Evolutionary conservation across 345 rosid genomes (phyloP), one percentile per base, ranked within the genome.

Genomic region (Clausena lansium): DNA sequence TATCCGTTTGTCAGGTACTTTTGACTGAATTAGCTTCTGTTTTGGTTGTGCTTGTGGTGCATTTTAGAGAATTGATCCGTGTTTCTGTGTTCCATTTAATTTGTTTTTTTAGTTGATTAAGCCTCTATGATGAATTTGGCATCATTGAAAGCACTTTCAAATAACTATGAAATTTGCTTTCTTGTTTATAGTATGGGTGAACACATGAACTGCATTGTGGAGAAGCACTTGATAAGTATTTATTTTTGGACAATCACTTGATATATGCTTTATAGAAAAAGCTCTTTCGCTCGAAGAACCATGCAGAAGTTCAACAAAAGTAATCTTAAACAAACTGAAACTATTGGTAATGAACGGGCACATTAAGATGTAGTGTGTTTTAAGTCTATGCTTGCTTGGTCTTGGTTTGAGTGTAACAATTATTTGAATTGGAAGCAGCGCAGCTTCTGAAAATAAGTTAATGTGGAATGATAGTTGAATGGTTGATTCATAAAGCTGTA

Each of bases 1-100:
- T 84, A 38, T 86, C 90, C 0, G 94, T 95, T 84, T 92, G 97
- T 30, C 95, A 88, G 98, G 98, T 94, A 77, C 71, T 36, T 32
- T n/a, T 15, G 28, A 13, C 38, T 22, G 38, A 15, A 28, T 77
- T 67, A 30, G 27, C 33, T 68, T 68, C 45, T 28, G 5, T 17
- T 28, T 14, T 28, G 60, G 27, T 68, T 13, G 1, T 14, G 55
- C 50, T 30, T 50, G 10, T 28, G 60, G 38, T 30, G 27, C 39
- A 70, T 45, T 52, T 70, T 9, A 32, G 22, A 47, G 38, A 27
- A 70, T 19, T 28, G 55, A 15, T 50, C 38, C 41, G 7, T 67
- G 27, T 41, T 25, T 38, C 24, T 36, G 14, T 3, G 47, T 41
- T 11, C 27, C 35, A 27, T 63, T 63, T 35, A 28, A 13, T 65